phyloP scores from a whole-genome alignment of 1,284 basidiomycete species.

The Mycocalia duriaeana region DNA sequence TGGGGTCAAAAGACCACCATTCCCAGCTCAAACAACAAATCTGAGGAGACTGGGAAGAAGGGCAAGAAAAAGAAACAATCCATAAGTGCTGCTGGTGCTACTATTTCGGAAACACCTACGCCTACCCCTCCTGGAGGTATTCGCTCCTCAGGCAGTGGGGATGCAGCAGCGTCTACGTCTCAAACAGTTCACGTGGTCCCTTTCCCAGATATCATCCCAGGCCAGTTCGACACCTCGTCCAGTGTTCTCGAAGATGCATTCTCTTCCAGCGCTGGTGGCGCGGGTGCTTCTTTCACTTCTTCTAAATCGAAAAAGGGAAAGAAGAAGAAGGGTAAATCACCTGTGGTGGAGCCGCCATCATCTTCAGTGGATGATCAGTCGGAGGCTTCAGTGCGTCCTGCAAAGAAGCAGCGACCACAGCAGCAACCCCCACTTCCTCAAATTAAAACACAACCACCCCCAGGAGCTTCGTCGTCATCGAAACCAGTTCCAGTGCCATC shows the following conservation, averaged over 20 bases:
- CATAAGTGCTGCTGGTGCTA: conserved; percentile 16
- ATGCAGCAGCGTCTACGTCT: conserved; percentile 6
- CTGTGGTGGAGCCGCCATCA: conserved; percentile 8
- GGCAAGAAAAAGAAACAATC: conserved; percentile 38
- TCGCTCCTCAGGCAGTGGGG: no score
- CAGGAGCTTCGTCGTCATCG: neutral
- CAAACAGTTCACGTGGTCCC: conserved; percentile 23
- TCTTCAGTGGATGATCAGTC: conserved; percentile 6
- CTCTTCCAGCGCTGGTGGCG: conserved; percentile 7
- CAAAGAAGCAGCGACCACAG: conserved; percentile 5
- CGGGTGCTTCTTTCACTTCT: no score
- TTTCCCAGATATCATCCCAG: conserved; percentile 43
- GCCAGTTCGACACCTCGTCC: conserved; percentile 31
- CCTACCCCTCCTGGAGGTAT: conserved; percentile 19
- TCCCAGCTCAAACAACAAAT: conserved; percentile 1
- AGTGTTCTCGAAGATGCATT: conserved; percentile 6
- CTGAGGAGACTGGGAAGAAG: conserved; percentile 19
- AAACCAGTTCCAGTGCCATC: conserved; percentile 7
- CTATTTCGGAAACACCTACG: conserved; percentile 12
- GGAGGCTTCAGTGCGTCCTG: conserved; percentile 10
- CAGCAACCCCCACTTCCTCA: no score
- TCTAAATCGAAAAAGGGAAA: conserved; percentile 37
- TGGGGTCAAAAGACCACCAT: conserved; percentile 14
- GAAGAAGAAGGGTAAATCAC: conserved; percentile 35
- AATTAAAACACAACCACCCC: no score